These are phyloP conservation scores for Fagus crenata DNA, from an alignment of 306 rosid genomes.

Conservation along the genomic window DNA sequence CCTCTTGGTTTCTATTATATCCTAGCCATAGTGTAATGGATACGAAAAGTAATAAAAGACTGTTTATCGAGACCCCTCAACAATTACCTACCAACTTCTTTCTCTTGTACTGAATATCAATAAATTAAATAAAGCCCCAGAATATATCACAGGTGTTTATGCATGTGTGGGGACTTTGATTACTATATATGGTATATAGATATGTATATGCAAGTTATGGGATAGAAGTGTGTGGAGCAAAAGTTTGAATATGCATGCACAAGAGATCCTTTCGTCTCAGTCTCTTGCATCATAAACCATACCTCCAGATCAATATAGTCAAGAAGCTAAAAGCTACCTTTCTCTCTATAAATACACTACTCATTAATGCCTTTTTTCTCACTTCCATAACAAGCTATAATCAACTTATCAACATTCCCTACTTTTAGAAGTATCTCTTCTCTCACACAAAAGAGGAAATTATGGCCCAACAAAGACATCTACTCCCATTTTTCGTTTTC, in stretches of 20 bases:
- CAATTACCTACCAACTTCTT: no score
- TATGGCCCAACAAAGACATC: conserved; percentile 36
- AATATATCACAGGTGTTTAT: no score
- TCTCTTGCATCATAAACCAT: conserved; percentile 22
- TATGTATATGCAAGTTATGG: neutral
- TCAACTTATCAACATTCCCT: neutral
- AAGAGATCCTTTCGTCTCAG: conserved; percentile 26
- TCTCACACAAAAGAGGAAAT: conserved; percentile 6
- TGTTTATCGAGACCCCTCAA: no score
- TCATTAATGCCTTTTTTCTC: conserved; percentile 15
- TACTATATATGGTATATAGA: neutral
- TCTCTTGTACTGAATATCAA: no score
- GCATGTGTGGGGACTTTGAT: no score
- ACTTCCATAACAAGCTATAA: conserved; percentile 24
- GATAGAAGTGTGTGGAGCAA: conserved; percentile 22
- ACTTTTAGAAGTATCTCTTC: conserved; percentile 9
- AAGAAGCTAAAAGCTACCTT: neutral
- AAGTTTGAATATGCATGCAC: neutral
- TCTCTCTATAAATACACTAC: conserved; percentile 33
- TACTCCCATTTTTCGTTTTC: conserved; percentile 29
- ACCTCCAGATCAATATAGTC: conserved; percentile 5
- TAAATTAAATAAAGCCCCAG: no score
- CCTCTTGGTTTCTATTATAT: no score
- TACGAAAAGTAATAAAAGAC: no score
- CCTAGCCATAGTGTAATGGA: no score